Evolutionary conservation across 768 basidiomycete genomes (phyloP).

Genomic region (Botryobasidium botryosum): DNA sequence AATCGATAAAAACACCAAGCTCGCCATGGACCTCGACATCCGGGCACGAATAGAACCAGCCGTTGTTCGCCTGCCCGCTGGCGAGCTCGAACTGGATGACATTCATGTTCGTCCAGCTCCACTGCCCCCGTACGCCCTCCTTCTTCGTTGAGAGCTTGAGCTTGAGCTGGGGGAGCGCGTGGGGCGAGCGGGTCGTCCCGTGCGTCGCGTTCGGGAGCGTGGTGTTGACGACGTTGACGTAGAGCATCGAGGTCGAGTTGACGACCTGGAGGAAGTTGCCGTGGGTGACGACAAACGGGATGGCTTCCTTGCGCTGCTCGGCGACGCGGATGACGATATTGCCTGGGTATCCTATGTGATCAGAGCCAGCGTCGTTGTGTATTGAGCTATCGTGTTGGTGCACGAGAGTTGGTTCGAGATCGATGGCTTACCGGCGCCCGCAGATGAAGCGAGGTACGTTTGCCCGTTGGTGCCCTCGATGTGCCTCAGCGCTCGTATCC

Average conservation of each 20-base stretch:
- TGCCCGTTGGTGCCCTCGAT: too few relatives aligned
- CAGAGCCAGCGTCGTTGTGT: too few relatives aligned
- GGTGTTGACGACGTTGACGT: background rate
- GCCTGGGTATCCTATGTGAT: too few relatives aligned
- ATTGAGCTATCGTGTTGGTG: too few relatives aligned
- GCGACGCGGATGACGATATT: background rate
- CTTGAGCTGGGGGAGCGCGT: slow-evolving; percentile 32
- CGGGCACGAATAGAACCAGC: slow-evolving; percentile 28
- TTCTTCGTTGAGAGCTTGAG: slow-evolving; percentile 26
- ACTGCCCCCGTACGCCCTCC: slow-evolving; percentile 30
- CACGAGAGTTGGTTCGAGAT: too few relatives aligned
- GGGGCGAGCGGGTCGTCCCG: background rate
- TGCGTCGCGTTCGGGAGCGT: background rate
- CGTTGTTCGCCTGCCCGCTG: slow-evolving; percentile 27
- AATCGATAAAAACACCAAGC: background rate
- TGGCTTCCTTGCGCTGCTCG: background rate
- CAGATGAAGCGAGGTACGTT: too few relatives aligned
- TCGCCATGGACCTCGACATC: slow-evolving; percentile 2
- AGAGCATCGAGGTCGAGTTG: background rate
- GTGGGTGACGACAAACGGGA: background rate
- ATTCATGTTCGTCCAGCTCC: slow-evolving; percentile 36
- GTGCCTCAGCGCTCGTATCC: too few relatives aligned
- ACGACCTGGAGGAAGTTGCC: background rate
- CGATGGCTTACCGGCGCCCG: too few relatives aligned
- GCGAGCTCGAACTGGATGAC: too few relatives aligned